Percentiles rank a stretch among this genome's conserved stretches.
These are phyloP conservation scores for Fusarium chuoi DNA, from an alignment of 2,329 filamentous ascomycete species.

Conservation along the genomic window DNA sequence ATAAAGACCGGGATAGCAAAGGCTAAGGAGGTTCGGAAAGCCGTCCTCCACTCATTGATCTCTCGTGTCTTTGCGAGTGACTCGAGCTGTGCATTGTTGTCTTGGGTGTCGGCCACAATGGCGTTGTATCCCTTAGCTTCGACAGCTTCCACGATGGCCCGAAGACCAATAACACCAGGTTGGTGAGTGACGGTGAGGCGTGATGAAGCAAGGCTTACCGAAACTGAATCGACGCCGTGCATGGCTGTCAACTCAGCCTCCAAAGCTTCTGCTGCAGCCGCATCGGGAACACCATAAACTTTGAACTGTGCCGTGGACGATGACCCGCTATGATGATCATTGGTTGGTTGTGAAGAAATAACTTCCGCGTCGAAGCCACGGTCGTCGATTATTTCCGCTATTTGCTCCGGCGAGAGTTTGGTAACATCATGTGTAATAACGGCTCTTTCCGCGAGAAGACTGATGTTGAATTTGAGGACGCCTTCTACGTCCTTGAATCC, in stretches of 20 bases:
- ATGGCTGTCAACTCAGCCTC: slow-evolving; percentile 73
- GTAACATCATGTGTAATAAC: slow-evolving; percentile 84
- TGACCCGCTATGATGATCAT: slow-evolving; percentile 62
- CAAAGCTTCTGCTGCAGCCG: slow-evolving; percentile 75
- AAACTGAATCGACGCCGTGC: slow-evolving; percentile 78
- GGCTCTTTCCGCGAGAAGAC: slow-evolving; percentile 89
- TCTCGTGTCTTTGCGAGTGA: slow-evolving; percentile 96
- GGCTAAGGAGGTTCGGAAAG: slow-evolving; percentile 78
- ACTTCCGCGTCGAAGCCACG: slow-evolving; percentile 87
- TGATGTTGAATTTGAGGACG: slow-evolving; percentile 91
- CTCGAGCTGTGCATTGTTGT: slow-evolving; percentile 96
- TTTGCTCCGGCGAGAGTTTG: slow-evolving; percentile 76
- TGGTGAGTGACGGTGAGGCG: slow-evolving; percentile 80
- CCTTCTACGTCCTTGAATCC: slow-evolving; percentile 83
- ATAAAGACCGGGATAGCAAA: slow-evolving; percentile 93
- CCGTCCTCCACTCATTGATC: slow-evolving; percentile 89
- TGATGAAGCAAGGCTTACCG: slow-evolving; percentile 77
- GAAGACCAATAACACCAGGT: slow-evolving; percentile 77
- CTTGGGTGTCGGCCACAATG: slow-evolving; percentile 87
- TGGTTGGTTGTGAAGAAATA: slow-evolving; percentile 77
- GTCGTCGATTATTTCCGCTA: slow-evolving; percentile 87
- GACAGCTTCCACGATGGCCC: slow-evolving; percentile 82
- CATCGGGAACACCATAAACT: slow-evolving; percentile 81
- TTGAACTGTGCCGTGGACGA: slow-evolving; percentile 79
- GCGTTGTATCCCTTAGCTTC: slow-evolving; percentile 90